These are phyloP conservation scores for Aspergillus sojae DNA, from an alignment of 2,329 filamentous ascomycete species.

Conservation along the genomic window DNA sequence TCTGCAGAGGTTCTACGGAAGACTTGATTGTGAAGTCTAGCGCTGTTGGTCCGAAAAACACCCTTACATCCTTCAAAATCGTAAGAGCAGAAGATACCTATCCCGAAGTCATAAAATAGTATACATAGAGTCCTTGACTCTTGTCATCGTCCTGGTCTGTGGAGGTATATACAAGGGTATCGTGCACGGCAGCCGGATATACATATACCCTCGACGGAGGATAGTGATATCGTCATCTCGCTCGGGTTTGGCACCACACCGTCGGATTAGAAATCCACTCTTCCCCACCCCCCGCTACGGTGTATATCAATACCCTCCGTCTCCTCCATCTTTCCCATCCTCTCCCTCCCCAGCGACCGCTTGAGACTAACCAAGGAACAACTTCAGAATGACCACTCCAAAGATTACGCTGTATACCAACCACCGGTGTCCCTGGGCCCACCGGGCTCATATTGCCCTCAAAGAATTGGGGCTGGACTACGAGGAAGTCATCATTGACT, in stretches of 20 bases:
- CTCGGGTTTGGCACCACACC: background rate
- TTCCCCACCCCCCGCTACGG: background rate
- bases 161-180: too few relatives aligned
- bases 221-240: background rate
- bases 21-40: too few relatives aligned
- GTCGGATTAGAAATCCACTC: conserved; percentile 3
- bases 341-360: background rate
- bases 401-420: conserved; percentile 72
- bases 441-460: conserved; percentile 73
- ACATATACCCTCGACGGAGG: too few relatives aligned
- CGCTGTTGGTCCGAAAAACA: too few relatives aligned
- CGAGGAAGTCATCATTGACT: conserved; percentile 73
- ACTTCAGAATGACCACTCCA: conserved; percentile 32
- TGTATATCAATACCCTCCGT: background rate
- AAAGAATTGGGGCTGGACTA: conserved; percentile 67
- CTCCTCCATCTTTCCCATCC: background rate
- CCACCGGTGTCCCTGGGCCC: conserved; percentile 71
- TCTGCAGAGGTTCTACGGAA: too few relatives aligned
- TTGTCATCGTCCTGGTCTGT: too few relatives aligned
- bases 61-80: too few relatives aligned
- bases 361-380: background rate
- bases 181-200: too few relatives aligned
- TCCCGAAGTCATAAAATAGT: background rate
- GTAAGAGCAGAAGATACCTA: too few relatives aligned
- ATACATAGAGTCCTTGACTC: background rate